Evolutionary conservation across 2,329 filamentous ascomycete genomes (phyloP), one percentile per base, ranked within the genome.

Genomic region (Rhynchosporium graminicola): DNA sequence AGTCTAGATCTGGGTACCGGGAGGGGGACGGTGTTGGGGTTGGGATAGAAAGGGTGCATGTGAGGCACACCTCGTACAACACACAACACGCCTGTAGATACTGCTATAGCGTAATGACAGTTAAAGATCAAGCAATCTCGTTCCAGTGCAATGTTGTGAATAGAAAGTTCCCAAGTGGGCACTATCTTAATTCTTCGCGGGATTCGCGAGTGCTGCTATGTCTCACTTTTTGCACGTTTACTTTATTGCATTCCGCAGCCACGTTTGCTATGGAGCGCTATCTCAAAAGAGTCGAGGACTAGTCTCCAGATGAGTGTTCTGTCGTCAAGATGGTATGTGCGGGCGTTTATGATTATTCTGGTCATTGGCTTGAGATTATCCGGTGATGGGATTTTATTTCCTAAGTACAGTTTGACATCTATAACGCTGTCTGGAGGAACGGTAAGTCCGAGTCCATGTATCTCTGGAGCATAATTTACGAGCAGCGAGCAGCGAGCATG

Each of bases 21-120:
- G 63, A 40, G 52, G 42, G 46, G 43, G 57, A 33, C 20, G 58
- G 63, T 47, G 52, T 47, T 51, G 43, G 57, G 42, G 40, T 57
- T 51, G 58, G n/a, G 54, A 57, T 57, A 54, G 33, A 38, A 40
- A 54, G 7, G n/a, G 6, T 15, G 51, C 20, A n/a, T 36, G 29
- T 54, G 33, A 54, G 20, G 51, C 33, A 54, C 36, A 40, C 51
- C 36, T 10, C 4, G 33, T 36, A 36, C 33, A 10, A 36, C 20
- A 20, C 20, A 20, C 43, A 46, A n/a, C n/a, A 38, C 50, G 8
- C n/a, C 40, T 52, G 33, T 33, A 20, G 26, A 54, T 28, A 42
- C 20, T 54, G 51, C 36, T 54, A 26, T 20, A 54, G 51, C 36
- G 40, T 54, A 54, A 54, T 54, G 51, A 38, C 33, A 54, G 51